Percentiles rank a stretch among this genome's conserved stretches.
Conservation (phyloP, 1,139 yeast species). For the Yamadazyma pseudoaaseri region DNA sequence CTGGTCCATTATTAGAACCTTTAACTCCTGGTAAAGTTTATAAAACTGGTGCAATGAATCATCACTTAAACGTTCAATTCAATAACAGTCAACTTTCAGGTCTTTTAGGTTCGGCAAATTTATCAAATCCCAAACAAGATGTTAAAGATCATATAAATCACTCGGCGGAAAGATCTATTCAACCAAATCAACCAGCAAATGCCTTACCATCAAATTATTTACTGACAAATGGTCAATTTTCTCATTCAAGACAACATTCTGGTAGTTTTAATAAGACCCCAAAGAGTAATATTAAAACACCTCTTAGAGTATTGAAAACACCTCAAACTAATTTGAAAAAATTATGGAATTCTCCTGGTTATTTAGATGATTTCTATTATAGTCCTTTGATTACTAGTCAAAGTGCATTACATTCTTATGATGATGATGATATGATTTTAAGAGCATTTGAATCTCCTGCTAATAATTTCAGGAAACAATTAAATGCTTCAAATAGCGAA, state of each 20-base stretch:
- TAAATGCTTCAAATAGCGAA: slow-evolving; percentile 2
- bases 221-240: not conserved
- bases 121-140: not conserved
- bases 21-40: slow-evolving; percentile 43
- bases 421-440: slow-evolving; percentile 57
- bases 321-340: slow-evolving; percentile 48
- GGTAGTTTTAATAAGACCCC: slow-evolving; percentile 17
- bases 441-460: slow-evolving; percentile 40
- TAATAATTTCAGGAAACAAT: slow-evolving; percentile 9
- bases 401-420: slow-evolving; percentile 37
- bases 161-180: not conserved
- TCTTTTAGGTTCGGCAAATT: not conserved
- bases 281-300: slow-evolving; percentile 31
- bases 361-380: slow-evolving; percentile 64
- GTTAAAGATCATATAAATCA: not conserved
- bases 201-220: slow-evolving; percentile 2
- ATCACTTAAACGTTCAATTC: slow-evolving; percentile 12
- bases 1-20: slow-evolving; percentile 66
- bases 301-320: slow-evolving; percentile 37
- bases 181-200: not conserved
- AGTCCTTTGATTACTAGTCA: slow-evolving; percentile 46
- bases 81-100: slow-evolving; percentile 4
- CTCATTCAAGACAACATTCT: slow-evolving; percentile 7
- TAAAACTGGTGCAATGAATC: slow-evolving; percentile 17
- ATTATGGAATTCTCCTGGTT: slow-evolving; percentile 64